A percentile compares a stretch with the other conserved stretches of the same genome.
Conservation (phyloP, 352 stramenopile species). For the Globisporangium paroecandrum region DNA sequence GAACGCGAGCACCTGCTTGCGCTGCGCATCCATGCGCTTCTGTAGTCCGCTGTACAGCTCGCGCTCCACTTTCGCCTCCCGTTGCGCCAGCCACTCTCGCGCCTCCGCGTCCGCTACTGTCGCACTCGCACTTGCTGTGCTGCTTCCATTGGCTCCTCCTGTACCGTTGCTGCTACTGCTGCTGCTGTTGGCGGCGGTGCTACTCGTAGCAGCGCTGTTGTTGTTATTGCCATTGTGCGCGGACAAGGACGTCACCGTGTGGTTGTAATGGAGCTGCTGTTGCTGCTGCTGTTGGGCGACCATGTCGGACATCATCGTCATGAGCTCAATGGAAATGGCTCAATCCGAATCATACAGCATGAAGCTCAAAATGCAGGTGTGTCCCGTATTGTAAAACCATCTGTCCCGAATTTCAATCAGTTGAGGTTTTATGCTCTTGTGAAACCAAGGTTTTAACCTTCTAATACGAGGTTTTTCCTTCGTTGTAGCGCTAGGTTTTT, state of each 20-base stretch:
- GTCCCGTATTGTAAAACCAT: no score
- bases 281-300: constrained; percentile 16
- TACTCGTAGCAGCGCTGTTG: neutral
- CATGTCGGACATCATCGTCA: constrained; percentile 5
- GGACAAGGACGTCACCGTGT: neutral
- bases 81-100: constrained; percentile 56
- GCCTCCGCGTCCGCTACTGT: constrained; percentile 29
- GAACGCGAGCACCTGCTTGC: constrained; percentile 69
- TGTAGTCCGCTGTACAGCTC: constrained; percentile 49
- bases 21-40: constrained; percentile 69
- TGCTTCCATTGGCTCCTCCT: neutral
- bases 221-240: neutral
- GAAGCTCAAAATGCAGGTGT: neutral
- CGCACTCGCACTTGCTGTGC: neutral
- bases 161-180: neutral
- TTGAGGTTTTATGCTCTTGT: no score
- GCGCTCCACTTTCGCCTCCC: constrained; percentile 49
- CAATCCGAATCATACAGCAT: neutral
- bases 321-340: neutral
- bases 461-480: no score
- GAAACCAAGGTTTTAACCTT: no score
- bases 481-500: neutral
- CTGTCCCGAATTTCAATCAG: no score
- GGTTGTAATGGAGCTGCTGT: neutral
- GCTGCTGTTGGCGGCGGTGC: neutral